Evolutionary conservation across 495 filamentous ascomycete genomes (phyloP).

Genomic region (Parathielavia appendiculata): DNA sequence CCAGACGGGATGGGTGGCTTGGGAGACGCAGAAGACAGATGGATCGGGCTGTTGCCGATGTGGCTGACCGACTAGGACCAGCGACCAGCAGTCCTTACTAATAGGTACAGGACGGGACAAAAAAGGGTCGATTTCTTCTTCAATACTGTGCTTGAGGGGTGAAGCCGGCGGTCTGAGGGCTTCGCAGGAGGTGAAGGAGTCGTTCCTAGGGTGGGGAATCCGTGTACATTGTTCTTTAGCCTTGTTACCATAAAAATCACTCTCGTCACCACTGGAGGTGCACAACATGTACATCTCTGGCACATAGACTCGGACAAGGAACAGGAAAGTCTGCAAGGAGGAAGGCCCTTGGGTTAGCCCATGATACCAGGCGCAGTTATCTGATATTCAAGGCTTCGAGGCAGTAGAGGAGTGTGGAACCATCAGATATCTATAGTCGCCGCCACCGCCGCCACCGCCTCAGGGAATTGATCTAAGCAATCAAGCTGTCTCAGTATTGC

Average conservation of each 20-base stretch:
- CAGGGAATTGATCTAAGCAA: too few species aligned
- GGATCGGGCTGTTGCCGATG: background rate
- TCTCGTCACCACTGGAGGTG: conserved; percentile 7
- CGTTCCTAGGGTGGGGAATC: conserved; percentile 34
- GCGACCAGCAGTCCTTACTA: background rate
- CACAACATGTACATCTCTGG: background rate
- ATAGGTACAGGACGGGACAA: background rate
- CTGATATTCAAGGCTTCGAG: too few species aligned
- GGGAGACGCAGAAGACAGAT: background rate
- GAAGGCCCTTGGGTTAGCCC: too few species aligned
- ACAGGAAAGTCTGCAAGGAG: too few species aligned
- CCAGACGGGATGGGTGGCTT: background rate
- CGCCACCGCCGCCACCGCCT: too few species aligned
- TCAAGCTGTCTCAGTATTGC: too few species aligned
- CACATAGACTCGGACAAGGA: too few species aligned
- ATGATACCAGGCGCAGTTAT: too few species aligned
- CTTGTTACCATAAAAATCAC: conserved; percentile 29
- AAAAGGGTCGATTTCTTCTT: conserved; percentile 5
- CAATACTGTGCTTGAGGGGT: background rate
- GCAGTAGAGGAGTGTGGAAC: too few species aligned
- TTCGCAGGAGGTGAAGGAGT: conserved; percentile 1
- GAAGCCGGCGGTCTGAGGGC: background rate
- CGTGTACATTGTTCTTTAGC: conserved; percentile 41
- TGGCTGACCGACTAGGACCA: background rate
- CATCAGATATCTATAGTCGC: too few species aligned